phyloP scores from a whole-genome alignment of 2,329 filamentous ascomycete species.

The Penicillium sp. region DNA sequence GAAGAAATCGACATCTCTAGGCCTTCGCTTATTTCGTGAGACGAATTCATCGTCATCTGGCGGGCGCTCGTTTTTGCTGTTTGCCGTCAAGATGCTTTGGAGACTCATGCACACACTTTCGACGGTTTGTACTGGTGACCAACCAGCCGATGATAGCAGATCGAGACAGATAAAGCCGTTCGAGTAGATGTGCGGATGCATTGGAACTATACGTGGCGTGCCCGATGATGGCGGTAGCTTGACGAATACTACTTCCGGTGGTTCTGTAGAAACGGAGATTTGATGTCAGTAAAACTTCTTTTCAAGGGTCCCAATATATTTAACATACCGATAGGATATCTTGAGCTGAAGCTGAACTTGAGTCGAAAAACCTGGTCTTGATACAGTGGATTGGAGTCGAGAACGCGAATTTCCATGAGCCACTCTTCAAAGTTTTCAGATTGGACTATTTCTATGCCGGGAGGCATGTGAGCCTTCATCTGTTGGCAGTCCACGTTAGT shows the following conservation, averaged over 20 bases:
- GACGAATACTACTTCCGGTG: conserved; percentile 89
- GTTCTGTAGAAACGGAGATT: conserved; percentile 55
- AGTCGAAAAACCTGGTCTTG: conserved; percentile 73
- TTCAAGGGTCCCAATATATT: not conserved
- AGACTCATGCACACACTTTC: conserved; percentile 96
- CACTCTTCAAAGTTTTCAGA: conserved; percentile 84
- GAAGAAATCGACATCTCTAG: conserved; percentile 85
- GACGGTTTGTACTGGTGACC: conserved; percentile 95
- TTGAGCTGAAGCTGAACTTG: conserved; percentile 77
- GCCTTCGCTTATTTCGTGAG: conserved; percentile 69
- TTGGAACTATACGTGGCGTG: conserved; percentile 64
- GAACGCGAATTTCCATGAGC: conserved; percentile 85
- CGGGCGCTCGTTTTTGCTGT: conserved; percentile 84
- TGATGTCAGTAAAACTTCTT: not conserved
- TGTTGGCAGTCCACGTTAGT: conserved; percentile 22
- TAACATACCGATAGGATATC: conserved; percentile 80
- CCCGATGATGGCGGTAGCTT: conserved; percentile 45
- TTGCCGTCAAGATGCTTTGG: conserved; percentile 97
- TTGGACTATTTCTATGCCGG: conserved; percentile 72
- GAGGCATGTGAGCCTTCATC: conserved; percentile 57
- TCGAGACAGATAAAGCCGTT: conserved; percentile 99
- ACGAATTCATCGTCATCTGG: conserved; percentile 90
- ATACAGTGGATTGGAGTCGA: conserved; percentile 89
- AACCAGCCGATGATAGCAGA: conserved; percentile 79
- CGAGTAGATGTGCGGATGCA: conserved; percentile 96